phyloP scores from a whole-genome alignment of 2,329 filamentous ascomycete genomes.

The Leptographium procerum region DNA sequence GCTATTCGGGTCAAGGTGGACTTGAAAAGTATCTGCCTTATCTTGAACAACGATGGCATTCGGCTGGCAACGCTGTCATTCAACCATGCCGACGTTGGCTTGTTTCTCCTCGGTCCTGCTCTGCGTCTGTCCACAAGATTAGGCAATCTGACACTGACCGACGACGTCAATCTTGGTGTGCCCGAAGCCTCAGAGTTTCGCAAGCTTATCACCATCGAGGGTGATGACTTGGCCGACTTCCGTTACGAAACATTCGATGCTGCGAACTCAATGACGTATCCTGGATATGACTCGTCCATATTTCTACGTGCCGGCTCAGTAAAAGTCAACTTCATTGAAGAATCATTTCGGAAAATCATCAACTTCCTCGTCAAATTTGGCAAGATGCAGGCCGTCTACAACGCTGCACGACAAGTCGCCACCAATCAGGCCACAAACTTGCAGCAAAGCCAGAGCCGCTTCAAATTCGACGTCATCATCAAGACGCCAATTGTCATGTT shows the following conservation, averaged over 20 bases:
- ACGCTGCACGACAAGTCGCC: constrained; percentile 87
- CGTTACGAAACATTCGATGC: constrained; percentile 92
- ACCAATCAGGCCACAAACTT: constrained; percentile 88
- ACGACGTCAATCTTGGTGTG: constrained; percentile 88
- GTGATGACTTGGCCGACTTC: constrained; percentile 91
- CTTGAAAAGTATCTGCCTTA: constrained; percentile 83
- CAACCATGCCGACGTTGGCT: constrained; percentile 80
- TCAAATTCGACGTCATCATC: constrained; percentile 88
- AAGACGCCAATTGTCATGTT: constrained; percentile 96
- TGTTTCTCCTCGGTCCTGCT: constrained; percentile 74
- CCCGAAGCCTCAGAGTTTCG: constrained; percentile 70
- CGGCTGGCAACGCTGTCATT: constrained; percentile 85
- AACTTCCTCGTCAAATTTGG: constrained; percentile 98
- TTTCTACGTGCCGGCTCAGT: constrained; percentile 86
- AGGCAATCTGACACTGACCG: constrained; percentile 77
- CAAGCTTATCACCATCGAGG: constrained; percentile 86
- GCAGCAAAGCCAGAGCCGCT: constrained; percentile 77
- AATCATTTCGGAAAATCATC: constrained; percentile 96
- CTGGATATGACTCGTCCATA: constrained; percentile 88
- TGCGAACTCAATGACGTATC: constrained; percentile 58
- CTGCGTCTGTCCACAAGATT: constrained; percentile 82
- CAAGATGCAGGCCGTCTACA: constrained; percentile 98
- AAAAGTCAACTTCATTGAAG: constrained; percentile 93
- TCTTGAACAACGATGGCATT: constrained; percentile 96
- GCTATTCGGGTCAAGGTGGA: constrained; percentile 92